A percentile compares a stretch with the other conserved stretches of the same genome.
These are phyloP conservation scores for Hymenoscyphus scutula DNA, from an alignment of 2,329 filamentous ascomycete genomes.

Conservation along the genomic window DNA sequence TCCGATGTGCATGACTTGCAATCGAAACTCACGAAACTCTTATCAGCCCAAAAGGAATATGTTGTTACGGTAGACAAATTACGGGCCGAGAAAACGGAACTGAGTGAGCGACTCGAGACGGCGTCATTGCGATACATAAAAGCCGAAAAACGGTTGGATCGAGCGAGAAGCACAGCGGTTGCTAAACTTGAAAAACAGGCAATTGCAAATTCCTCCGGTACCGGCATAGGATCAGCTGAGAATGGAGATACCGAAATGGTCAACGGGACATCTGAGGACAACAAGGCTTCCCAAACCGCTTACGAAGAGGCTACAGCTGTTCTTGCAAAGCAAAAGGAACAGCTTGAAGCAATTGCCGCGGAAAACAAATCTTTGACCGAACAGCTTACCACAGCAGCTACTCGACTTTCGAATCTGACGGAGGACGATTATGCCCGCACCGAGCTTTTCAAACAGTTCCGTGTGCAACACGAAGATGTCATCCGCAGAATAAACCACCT, in stretches of 20 bases:
- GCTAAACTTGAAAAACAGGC: slow-evolving; percentile 91
- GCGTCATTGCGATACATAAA: slow-evolving; percentile 91
- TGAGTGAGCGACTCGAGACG: slow-evolving; percentile 82
- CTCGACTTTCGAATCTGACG: slow-evolving; percentile 66
- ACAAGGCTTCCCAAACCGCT: slow-evolving; percentile 68
- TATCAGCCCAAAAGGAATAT: slow-evolving; percentile 81
- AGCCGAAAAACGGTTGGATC: slow-evolving; percentile 91
- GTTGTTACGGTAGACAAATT: slow-evolving; percentile 73
- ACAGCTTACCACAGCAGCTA: slow-evolving; percentile 73
- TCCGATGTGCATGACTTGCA: slow-evolving; percentile 74
- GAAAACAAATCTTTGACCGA: slow-evolving; percentile 74
- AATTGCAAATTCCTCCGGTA: slow-evolving; percentile 50
- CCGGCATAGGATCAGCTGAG: slow-evolving; percentile 42
- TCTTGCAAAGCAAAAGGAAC: slow-evolving; percentile 81
- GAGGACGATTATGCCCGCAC: slow-evolving; percentile 94
- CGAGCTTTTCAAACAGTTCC: slow-evolving; percentile 89
- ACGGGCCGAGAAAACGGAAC: slow-evolving; percentile 74
- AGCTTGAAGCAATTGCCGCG: slow-evolving; percentile 73
- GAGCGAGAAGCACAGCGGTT: slow-evolving; percentile 82
- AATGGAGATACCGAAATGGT: slow-evolving; percentile 41
- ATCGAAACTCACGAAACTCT: slow-evolving; percentile 67
- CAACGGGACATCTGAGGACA: slow-evolving; percentile 53
- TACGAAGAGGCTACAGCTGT: slow-evolving; percentile 76
- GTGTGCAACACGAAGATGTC: slow-evolving; percentile 85
- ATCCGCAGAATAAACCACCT: slow-evolving; percentile 89